phyloP scores from a whole-genome alignment of 23 red algal genomes.

The Pyropia yezoensis region DNA sequence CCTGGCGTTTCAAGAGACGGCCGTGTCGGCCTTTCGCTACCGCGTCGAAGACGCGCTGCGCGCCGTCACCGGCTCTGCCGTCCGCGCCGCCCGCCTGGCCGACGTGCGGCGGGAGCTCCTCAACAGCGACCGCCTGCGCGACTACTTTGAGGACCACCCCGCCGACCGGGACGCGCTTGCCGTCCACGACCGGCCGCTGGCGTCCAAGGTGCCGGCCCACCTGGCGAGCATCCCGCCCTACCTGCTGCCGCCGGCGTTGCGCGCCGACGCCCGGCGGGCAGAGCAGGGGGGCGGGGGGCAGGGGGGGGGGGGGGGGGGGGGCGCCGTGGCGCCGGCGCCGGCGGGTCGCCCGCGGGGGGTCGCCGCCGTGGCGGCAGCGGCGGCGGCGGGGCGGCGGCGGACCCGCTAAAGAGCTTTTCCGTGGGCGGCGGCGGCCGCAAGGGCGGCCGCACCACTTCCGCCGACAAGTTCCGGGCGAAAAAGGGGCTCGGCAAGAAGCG shows the following conservation, averaged over 20 bases:
- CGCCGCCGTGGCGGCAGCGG: too few relatives aligned
- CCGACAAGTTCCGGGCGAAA: too few relatives aligned
- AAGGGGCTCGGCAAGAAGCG: too few relatives aligned
- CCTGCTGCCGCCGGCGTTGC: constrained; percentile 59
- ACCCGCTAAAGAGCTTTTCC: too few relatives aligned
- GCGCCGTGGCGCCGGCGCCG: too few relatives aligned
- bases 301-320: too few relatives aligned
- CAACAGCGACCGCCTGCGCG: constrained; percentile 66
- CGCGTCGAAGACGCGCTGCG: constrained; percentile 85
- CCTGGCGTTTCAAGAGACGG: constrained; percentile 57
- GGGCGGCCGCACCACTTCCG: too few relatives aligned
- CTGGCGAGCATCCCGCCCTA: constrained; percentile 73
- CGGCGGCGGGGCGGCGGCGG: too few relatives aligned
- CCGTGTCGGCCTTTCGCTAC: constrained; percentile 94
- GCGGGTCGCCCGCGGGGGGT: too few relatives aligned
- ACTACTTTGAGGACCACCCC: constrained; percentile 75
- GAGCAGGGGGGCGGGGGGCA: too few relatives aligned
- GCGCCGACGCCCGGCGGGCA: background rate
- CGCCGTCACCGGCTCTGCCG: constrained; percentile 48
- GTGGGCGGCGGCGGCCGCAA: too few relatives aligned
- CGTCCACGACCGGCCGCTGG: constrained; percentile 50
- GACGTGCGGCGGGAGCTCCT: constrained; percentile 88
- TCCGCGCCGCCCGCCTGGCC: constrained; percentile 56
- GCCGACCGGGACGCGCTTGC: constrained; percentile 68
- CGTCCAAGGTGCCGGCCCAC: constrained; percentile 45